These are phyloP conservation scores for Parietichytrium sp. DNA, from an alignment of 108 stramenopile genomes.

Conservation along the genomic window DNA sequence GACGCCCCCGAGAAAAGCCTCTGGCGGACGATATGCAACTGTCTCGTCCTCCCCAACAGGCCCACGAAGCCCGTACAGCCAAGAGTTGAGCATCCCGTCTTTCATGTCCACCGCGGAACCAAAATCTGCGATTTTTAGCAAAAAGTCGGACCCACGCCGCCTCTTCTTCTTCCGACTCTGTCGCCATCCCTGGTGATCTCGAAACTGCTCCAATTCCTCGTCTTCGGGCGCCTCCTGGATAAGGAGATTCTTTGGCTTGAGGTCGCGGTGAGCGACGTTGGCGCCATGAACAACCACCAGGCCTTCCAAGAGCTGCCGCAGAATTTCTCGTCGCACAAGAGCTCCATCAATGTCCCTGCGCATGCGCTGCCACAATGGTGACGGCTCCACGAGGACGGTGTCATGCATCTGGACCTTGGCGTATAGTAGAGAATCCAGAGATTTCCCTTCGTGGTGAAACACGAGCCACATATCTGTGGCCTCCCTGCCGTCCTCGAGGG, in stretches of 20 bases:
- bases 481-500: not conserved
- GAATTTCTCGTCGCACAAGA: not conserved
- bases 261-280: slow-evolving; percentile 32
- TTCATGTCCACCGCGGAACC: slow-evolving; percentile 17
- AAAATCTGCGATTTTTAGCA: slow-evolving; percentile 7
- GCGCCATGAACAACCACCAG: not conserved
- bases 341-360: not conserved
- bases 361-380: slow-evolving; percentile 31
- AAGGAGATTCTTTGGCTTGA: slow-evolving; percentile 16
- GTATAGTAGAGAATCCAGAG: slow-evolving; percentile 16
- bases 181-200: not conserved
- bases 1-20: not conserved
- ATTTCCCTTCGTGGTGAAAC: slow-evolving; percentile 21
- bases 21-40: not conserved
- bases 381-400: not conserved
- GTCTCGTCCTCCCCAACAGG: slow-evolving; percentile 21
- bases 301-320: slow-evolving; percentile 20
- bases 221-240: no score
- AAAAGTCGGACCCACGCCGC: no score
- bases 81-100: not conserved
- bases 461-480: not conserved
- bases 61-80: not conserved
- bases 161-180: no score
- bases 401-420: not conserved
- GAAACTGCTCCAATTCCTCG: not conserved